Percentiles rank a stretch among this genome's conserved stretches.
These are phyloP conservation scores for Prunus mume DNA, from an alignment of 306 rosid genomes.

Conservation along the genomic window DNA sequence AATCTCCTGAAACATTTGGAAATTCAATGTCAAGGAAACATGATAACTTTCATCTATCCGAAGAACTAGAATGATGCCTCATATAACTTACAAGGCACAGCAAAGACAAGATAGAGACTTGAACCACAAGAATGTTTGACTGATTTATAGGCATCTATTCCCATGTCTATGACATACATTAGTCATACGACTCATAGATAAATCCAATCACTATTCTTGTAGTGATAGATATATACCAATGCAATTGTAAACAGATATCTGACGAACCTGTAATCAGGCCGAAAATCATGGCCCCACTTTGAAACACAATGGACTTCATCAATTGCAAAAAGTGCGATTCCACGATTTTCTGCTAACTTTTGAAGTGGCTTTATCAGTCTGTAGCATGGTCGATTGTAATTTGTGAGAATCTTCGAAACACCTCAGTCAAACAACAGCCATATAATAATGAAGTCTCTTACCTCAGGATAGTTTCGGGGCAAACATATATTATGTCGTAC, in stretches of 20 bases:
- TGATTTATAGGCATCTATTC: background rate
- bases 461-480: constrained; percentile 89
- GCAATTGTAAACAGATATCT: constrained; percentile 1
- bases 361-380: constrained; percentile 81
- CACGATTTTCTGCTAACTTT: constrained; percentile 65
- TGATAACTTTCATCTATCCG: background rate
- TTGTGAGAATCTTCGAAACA: background rate
- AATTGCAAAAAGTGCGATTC: constrained; percentile 88
- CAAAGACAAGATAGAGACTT: background rate
- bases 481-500: constrained; percentile 71
- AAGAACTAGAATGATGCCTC: background rate
- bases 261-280: constrained; percentile 85
- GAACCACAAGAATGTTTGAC: background rate
- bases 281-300: constrained; percentile 96
- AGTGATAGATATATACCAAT: background rate
- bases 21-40: constrained; percentile 10
- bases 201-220: background rate
- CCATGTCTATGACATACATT: background rate
- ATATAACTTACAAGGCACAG: background rate
- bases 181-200: background rate
- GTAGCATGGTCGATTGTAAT: constrained; percentile 16
- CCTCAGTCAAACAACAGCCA: background rate
- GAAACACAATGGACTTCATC: constrained; percentile 98
- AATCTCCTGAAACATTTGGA: constrained; percentile 58
- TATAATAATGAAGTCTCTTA: background rate